Evolutionary conservation across 441 rosid species (phyloP).

Genomic region (Gossypium laxum): DNA sequence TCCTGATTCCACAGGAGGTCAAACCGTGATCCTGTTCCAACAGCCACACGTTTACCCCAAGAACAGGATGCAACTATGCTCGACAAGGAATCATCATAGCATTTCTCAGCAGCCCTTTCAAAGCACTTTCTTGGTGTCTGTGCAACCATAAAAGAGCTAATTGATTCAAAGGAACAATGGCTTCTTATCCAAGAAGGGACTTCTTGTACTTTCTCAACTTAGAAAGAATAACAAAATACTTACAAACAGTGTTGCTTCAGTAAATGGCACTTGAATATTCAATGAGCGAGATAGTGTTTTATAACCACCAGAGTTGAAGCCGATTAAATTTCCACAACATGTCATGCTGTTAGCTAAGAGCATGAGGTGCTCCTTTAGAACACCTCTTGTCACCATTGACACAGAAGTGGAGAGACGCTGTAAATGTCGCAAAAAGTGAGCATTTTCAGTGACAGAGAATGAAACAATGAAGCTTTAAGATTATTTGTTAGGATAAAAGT

Average conservation of each 20-base stretch:
- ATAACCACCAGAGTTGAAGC: conserved; percentile 80
- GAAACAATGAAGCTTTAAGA: background rate
- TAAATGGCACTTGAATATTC: conserved; percentile 82
- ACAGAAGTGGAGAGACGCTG: conserved; percentile 89
- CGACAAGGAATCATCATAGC: conserved; percentile 59
- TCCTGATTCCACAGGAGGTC: conserved; percentile 66
- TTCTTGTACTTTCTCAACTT: background rate
- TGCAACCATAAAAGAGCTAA: conserved; percentile 18
- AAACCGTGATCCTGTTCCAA: conserved; percentile 87
- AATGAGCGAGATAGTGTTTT: conserved; percentile 60
- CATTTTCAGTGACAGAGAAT: background rate
- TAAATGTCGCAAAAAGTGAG: conserved; percentile 22
- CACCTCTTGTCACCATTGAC: conserved; percentile 71
- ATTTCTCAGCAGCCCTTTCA: conserved; percentile 87
- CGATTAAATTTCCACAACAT: conserved; percentile 72
- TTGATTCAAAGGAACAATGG: conserved; percentile 6
- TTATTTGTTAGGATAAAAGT: background rate
- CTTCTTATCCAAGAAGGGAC: conserved; percentile 16
- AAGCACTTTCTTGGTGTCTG: conserved; percentile 83
- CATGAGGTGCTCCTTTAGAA: conserved; percentile 78
- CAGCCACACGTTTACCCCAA: conserved; percentile 85
- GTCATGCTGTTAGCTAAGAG: conserved; percentile 87
- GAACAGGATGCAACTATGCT: conserved; percentile 84
- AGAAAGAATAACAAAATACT: conserved; percentile 26
- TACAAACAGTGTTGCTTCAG: conserved; percentile 87